phyloP scores from a whole-genome alignment of 148 eudicot genomes.

The Vaccinium corymbosum region DNA sequence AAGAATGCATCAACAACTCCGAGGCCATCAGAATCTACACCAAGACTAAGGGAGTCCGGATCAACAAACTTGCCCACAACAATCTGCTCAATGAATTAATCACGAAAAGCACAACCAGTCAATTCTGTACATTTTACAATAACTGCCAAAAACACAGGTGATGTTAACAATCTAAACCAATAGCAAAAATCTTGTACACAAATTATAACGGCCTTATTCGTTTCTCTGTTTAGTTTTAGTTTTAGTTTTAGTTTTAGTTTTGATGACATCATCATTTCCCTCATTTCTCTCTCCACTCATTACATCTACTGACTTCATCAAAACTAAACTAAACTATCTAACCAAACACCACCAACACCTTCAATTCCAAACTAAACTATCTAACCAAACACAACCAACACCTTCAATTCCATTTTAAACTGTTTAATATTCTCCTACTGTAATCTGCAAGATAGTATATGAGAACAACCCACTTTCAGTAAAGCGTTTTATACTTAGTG shows the following conservation, averaged over 20 bases:
- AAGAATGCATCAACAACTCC: conserved; percentile 89
- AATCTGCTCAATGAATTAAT: conserved; percentile 3
- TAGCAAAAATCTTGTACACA: neutral
- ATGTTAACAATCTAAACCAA: neutral
- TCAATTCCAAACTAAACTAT: too few species aligned
- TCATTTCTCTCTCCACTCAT: too few species aligned
- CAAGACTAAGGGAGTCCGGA: conserved; percentile 45
- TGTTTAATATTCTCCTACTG: neutral
- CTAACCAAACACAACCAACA: too few species aligned
- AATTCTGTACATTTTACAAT: neutral
- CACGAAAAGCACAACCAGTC: neutral
- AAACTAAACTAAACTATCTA: too few species aligned
- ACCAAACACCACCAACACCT: too few species aligned
- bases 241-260: too few species aligned
- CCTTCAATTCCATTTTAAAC: neutral
- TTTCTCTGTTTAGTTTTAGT: too few species aligned
- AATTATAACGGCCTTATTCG: neutral
- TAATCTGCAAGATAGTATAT: neutral
- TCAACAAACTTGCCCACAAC: conserved; percentile 12
- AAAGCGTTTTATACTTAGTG: neutral
- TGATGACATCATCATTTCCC: too few species aligned
- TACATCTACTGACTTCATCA: too few species aligned
- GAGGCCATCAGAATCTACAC: conserved; percentile 72
- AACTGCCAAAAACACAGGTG: neutral
- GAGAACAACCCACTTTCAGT: neutral